Evolutionary conservation across 1,284 basidiomycete genomes (phyloP).

Genomic region (Malassezia vespertilionis): DNA sequence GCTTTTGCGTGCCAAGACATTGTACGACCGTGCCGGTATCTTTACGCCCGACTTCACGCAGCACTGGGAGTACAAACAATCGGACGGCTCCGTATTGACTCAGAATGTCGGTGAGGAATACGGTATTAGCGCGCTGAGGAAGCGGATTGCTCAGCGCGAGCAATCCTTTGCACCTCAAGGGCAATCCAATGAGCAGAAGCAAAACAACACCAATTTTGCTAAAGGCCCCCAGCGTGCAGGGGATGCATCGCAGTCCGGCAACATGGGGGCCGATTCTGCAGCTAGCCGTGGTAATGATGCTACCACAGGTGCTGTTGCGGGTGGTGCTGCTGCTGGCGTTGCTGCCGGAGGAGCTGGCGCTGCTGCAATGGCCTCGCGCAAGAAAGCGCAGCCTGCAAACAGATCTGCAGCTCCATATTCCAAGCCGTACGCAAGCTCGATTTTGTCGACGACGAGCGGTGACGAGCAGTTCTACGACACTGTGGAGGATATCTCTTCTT

Average conservation of each 20-base stretch:
- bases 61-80: constrained; percentile 42
- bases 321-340: constrained; percentile 15
- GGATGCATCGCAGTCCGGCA: too few relatives aligned
- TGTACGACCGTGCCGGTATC: constrained; percentile 46
- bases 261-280: too few relatives aligned
- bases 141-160: constrained; percentile 36
- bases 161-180: constrained; percentile 6
- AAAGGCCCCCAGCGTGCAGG: too few relatives aligned
- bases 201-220: background rate
- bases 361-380: background rate
- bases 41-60: constrained; percentile 42
- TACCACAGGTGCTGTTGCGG: constrained; percentile 12
- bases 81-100: constrained; percentile 28
- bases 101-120: constrained; percentile 34
- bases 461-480: too few relatives aligned
- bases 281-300: constrained; percentile 17
- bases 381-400: background rate
- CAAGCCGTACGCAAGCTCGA: too few relatives aligned
- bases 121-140: constrained; percentile 27
- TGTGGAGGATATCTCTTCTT: too few relatives aligned
- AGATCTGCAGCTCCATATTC: background rate
- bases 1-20: constrained; percentile 38
- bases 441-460: too few relatives aligned
- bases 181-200: background rate
- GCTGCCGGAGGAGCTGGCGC: constrained; percentile 14